phyloP scores from a whole-genome alignment of 352 stramenopile species.

The Phytophthora cactorum region DNA sequence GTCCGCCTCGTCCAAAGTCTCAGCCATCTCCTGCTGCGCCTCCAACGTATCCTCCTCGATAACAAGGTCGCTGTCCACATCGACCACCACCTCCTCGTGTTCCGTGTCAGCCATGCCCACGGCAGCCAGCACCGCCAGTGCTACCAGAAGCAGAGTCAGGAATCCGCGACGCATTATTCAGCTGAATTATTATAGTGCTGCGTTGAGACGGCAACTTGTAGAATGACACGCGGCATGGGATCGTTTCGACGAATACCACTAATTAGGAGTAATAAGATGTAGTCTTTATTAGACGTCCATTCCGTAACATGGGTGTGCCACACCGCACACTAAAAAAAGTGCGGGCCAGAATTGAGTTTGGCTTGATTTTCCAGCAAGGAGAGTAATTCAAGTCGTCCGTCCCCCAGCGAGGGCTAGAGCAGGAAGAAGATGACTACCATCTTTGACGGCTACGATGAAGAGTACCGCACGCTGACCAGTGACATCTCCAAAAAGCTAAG shows the following conservation, averaged over 20 bases:
- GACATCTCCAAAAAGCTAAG: conserved; percentile 91
- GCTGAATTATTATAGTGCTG: not conserved
- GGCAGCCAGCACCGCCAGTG: conserved; percentile 47
- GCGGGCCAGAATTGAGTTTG: conserved; percentile 15
- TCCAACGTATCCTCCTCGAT: conserved; percentile 57
- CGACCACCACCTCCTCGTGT: conserved; percentile 40
- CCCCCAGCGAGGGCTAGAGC: not conserved
- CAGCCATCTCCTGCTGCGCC: conserved; percentile 24
- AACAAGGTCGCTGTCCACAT: conserved; percentile 48
- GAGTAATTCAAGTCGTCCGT: not conserved
- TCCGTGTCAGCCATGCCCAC: conserved; percentile 32
- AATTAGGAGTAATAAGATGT: conserved; percentile 1
- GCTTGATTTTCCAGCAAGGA: conserved; percentile 28
- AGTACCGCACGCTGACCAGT: conserved; percentile 83
- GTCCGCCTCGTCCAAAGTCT: conserved; percentile 12
- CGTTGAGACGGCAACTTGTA: conserved; percentile 25
- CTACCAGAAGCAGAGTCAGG: conserved; percentile 54
- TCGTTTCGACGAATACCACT: conserved; percentile 12
- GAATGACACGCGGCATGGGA: conserved; percentile 33
- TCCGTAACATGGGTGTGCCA: conserved; percentile 8
- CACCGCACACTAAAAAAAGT: conserved; percentile 25
- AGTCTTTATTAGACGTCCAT: conserved; percentile 3
- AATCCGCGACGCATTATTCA: conserved; percentile 50
- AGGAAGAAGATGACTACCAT: conserved; percentile 81
- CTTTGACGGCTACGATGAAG: conserved; percentile 90